Percentiles rank a stretch among this genome's conserved stretches.
These are phyloP conservation scores for Filobasidium floriforme DNA, from an alignment of 768 basidiomycete genomes.

Conservation along the genomic window DNA sequence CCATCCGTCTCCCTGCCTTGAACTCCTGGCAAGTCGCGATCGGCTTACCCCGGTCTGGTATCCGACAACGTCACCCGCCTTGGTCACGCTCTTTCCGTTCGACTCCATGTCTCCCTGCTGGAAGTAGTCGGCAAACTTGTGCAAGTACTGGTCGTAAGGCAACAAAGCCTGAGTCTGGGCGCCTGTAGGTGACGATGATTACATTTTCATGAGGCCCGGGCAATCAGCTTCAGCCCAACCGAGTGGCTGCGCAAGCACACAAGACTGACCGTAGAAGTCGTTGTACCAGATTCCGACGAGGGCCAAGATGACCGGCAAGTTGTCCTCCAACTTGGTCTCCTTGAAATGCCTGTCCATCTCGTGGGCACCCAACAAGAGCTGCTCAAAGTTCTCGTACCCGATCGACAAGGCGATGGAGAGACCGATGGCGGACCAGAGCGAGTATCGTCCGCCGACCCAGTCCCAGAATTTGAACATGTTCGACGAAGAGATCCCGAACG, in stretches of 20 bases:
- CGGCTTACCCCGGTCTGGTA: conserved; percentile 93
- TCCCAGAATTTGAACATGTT: conserved; percentile 99
- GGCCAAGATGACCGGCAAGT: conserved; percentile 85
- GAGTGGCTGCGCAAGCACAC: no score
- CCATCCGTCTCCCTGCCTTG: no score
- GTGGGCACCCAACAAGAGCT: conserved; percentile 83
- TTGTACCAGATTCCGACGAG: conserved; percentile 96
- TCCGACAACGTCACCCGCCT: conserved; percentile 80
- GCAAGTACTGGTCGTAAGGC: conserved; percentile 97
- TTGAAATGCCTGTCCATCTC: conserved; percentile 98
- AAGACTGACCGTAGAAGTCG: conserved; percentile 72
- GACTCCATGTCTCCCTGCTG: conserved; percentile 99
- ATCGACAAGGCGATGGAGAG: conserved; percentile 86
- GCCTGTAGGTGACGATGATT: conserved; percentile 47
- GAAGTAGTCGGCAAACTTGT: conserved; percentile 99
- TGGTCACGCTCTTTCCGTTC: conserved; percentile 94
- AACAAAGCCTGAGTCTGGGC: conserved; percentile 90
- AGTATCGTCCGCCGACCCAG: conserved; percentile 99
- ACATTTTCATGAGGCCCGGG: no score
- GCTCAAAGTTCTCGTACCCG: conserved; percentile 88
- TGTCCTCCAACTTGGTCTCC: conserved; percentile 74
- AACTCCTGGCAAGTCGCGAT: no score
- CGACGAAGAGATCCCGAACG: conserved; percentile 77
- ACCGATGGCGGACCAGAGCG: conserved; percentile 96
- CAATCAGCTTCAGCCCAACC: not conserved